Base-by-base conservation (phyloP, 2,329 filamentous ascomycete species). In the Polytolypa hystricis region DNA sequence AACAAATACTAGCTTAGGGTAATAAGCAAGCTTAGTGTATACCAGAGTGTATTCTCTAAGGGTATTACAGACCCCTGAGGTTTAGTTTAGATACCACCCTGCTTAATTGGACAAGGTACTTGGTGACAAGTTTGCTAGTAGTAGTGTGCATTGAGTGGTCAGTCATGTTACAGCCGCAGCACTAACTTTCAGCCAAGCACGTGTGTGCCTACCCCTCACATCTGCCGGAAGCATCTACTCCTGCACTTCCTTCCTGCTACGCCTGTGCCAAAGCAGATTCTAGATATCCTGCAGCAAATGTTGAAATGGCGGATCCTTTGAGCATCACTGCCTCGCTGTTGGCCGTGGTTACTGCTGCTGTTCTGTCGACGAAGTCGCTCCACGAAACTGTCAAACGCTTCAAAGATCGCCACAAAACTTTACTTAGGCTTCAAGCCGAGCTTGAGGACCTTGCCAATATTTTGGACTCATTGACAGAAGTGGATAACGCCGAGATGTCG, bases 401-500 rank as follows among this genome's bases (percentile, higher is more conserved):
- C 41, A 53, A 53, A 45, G 53, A 46, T 30, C 57, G 56, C 35
- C 43, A 61, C 35, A 58, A 53, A 43, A 58, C 50, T 9, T 43
- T 63, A 33, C 33, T 30, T 11, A 53, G 54, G 38, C 52, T 63
- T 29, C 46, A 57, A 31, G 37, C 46, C 43, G 52, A 56, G 41
- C 54, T 63, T 18, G 41, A 49, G 20, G 54, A 59, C 41, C 50
- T 61, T 17, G 36, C 40, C 30, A 56, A 45, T 14, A 57, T 61
- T 43, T 45, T 62, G 36, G 44, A 47, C 27, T 43, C 44, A 14
- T 47, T 62, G 28, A 16, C 51, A 39, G 43, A 46, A 30, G 51
- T 45, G 29, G 39, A 38, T 21, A 42, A 45, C 44, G 31, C 26
- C 18, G 53, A 55, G 25, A 36, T 35, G 25, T 49, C 52, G 33